phyloP scores from a whole-genome alignment of 2,329 filamentous ascomycete genomes.

The Aspergillus felis region DNA sequence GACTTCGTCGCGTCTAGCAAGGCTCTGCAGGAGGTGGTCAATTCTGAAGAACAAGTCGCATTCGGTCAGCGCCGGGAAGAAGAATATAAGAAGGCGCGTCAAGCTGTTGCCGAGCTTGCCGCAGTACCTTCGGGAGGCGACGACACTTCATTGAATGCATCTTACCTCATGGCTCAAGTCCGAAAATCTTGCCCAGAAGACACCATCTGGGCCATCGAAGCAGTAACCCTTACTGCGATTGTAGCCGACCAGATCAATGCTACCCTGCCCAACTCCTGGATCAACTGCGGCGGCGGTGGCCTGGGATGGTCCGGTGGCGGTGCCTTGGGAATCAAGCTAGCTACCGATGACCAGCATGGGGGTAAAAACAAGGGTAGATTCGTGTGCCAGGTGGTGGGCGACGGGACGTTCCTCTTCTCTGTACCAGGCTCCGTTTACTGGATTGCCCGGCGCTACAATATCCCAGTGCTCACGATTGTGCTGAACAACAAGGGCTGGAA shows the following conservation, averaged over 20 bases:
- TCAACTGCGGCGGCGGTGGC: constrained; percentile 77
- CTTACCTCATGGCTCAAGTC: constrained; percentile 54
- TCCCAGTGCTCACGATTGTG: constrained; percentile 63
- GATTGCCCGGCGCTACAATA: constrained; percentile 63
- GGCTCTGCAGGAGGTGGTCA: constrained; percentile 41
- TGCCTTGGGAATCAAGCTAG: constrained; percentile 72
- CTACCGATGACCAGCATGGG: constrained; percentile 51
- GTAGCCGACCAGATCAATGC: constrained; percentile 69
- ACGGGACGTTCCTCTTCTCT: constrained; percentile 64
- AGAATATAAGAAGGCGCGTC: constrained; percentile 57
- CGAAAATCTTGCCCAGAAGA: constrained; percentile 57
- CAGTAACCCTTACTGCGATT: constrained; percentile 66
- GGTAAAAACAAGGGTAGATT: constrained; percentile 53
- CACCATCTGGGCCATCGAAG: constrained; percentile 73
- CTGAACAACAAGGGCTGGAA: constrained; percentile 71
- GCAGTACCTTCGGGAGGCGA: constrained; percentile 50
- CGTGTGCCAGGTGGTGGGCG: constrained; percentile 62
- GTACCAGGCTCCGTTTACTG: constrained; percentile 65
- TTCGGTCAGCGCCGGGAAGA: constrained; percentile 55
- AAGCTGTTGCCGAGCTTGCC: constrained; percentile 55
- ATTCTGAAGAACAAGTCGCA: constrained; percentile 36
- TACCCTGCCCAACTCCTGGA: constrained; percentile 66
- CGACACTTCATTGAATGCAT: constrained; percentile 60
- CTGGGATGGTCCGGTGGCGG: constrained; percentile 77
- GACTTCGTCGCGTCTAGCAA: constrained; percentile 53